Evolutionary conservation across 2,329 filamentous ascomycete species (phyloP).

Genomic region (Claviceps pusilla): DNA sequence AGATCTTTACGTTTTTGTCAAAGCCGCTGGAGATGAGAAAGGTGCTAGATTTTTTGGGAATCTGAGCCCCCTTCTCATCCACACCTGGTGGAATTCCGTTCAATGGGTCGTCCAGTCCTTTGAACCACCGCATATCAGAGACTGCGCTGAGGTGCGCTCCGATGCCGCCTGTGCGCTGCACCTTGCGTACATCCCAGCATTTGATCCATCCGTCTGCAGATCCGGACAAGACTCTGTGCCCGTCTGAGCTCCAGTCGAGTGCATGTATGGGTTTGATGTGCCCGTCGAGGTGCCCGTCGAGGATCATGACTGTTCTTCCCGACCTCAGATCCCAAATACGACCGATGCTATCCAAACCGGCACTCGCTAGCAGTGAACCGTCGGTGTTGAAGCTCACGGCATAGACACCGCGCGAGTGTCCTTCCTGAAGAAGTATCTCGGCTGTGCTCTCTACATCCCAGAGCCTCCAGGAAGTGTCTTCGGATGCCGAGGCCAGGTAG

Average conservation of each 20-base stretch:
- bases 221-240: slow-evolving; percentile 81
- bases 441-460: slow-evolving; percentile 84
- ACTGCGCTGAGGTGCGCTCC: slow-evolving; percentile 86
- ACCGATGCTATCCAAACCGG: slow-evolving; percentile 87
- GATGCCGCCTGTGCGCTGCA: slow-evolving; percentile 67
- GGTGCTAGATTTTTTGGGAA: slow-evolving; percentile 75
- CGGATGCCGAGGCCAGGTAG: slow-evolving; percentile 84
- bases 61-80: slow-evolving; percentile 48
- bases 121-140: slow-evolving; percentile 87
- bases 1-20: slow-evolving; percentile 89
- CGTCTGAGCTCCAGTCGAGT: slow-evolving; percentile 82
- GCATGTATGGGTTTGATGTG: slow-evolving; percentile 85
- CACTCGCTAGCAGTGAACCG: slow-evolving; percentile 77
- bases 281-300: slow-evolving; percentile 70
- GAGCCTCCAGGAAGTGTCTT: slow-evolving; percentile 90
- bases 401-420: slow-evolving; percentile 87
- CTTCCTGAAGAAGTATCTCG: slow-evolving; percentile 80
- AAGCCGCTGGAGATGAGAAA: slow-evolving; percentile 88
- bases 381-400: slow-evolving; percentile 80
- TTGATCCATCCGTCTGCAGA: slow-evolving; percentile 93
- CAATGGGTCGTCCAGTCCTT: slow-evolving; percentile 63
- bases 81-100: slow-evolving; percentile 43
- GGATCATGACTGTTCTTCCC: slow-evolving; percentile 85
- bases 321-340: slow-evolving; percentile 90
- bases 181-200: slow-evolving; percentile 92